These are phyloP conservation scores for Neopestalotiopsis clavispora DNA, from an alignment of 2,329 filamentous ascomycete species.

Conservation along the genomic window DNA sequence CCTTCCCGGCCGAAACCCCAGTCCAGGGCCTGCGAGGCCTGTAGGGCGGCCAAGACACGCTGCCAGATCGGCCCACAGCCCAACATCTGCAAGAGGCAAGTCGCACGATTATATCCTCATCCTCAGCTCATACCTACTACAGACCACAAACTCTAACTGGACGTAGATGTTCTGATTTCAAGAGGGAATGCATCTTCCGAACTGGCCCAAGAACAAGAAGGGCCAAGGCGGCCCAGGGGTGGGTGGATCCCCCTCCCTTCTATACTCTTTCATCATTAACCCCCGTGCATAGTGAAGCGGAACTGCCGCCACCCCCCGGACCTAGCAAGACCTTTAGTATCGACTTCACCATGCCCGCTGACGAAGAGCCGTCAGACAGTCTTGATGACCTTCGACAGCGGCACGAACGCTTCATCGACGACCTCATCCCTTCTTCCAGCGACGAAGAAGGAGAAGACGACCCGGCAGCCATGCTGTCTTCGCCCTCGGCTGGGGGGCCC, in stretches of 20 bases:
- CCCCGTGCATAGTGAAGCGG: conserved; percentile 22
- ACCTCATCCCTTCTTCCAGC: conserved; percentile 38
- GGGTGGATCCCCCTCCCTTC: conserved; percentile 27
- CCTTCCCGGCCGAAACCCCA: conserved; percentile 35
- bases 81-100: conserved; percentile 57
- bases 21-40: conserved; percentile 58
- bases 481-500: conserved; percentile 17
- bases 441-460: conserved; percentile 31
- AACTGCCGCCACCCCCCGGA: conserved; percentile 38
- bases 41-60: conserved; percentile 57
- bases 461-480: conserved; percentile 5
- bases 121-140: not conserved
- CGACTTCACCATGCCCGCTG: conserved; percentile 52
- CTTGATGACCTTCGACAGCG: conserved; percentile 48
- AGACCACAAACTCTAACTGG: not conserved
- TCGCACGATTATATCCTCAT: conserved; percentile 4
- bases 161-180: conserved; percentile 55
- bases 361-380: conserved; percentile 42
- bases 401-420: conserved; percentile 49
- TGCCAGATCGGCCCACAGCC: conserved; percentile 53
- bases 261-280: not conserved
- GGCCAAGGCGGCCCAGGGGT: conserved; percentile 49
- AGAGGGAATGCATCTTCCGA: conserved; percentile 58
- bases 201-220: conserved; percentile 55
- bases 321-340: conserved; percentile 58